Percentiles rank a stretch among this genome's conserved stretches.
These are phyloP conservation scores for Rhizomucor pusillus DNA, from an alignment of 371 early-diverging fungal species.

Conservation along the genomic window DNA sequence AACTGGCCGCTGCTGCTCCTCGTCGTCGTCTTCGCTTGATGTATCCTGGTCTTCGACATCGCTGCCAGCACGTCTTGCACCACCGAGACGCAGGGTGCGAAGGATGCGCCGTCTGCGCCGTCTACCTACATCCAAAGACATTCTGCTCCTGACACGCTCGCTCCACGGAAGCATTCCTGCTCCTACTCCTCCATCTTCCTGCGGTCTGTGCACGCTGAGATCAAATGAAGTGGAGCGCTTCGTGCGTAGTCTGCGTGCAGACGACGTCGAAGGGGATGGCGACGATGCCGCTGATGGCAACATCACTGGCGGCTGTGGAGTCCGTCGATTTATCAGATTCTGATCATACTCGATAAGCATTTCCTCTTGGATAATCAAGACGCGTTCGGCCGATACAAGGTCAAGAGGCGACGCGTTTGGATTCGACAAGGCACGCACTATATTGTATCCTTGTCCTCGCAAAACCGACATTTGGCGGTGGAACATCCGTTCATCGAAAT, in stretches of 20 bases:
- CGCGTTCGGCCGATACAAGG: constrained; percentile 52
- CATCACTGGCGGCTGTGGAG: neutral
- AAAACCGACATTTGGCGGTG: constrained; percentile 78
- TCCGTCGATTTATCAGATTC: constrained; percentile 14
- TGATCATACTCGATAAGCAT: constrained; percentile 45
- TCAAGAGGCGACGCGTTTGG: constrained; percentile 56
- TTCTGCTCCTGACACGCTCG: constrained; percentile 13
- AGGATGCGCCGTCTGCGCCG: constrained; percentile 11
- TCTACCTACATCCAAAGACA: constrained; percentile 19
- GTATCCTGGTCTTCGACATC: constrained; percentile 15
- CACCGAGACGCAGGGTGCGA: constrained; percentile 9
- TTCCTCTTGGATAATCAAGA: constrained; percentile 57
- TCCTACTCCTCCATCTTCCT: neutral
- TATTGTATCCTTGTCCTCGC: constrained; percentile 84
- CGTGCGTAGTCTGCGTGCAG: constrained; percentile 20
- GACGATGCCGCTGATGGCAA: neutral
- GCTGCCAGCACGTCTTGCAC: constrained; percentile 11
- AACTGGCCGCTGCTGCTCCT: neutral
- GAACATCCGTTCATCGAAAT: constrained; percentile 83
- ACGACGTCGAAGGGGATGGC: neutral
- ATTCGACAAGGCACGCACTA: constrained; percentile 67
- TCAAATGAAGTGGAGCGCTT: constrained; percentile 42
- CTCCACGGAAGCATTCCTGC: constrained; percentile 4
- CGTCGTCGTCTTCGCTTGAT: constrained; percentile 8
- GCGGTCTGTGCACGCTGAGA: constrained; percentile 11